These are phyloP conservation scores for Auricularia cornea DNA, from an alignment of 768 basidiomycete genomes.

Conservation along the genomic window DNA sequence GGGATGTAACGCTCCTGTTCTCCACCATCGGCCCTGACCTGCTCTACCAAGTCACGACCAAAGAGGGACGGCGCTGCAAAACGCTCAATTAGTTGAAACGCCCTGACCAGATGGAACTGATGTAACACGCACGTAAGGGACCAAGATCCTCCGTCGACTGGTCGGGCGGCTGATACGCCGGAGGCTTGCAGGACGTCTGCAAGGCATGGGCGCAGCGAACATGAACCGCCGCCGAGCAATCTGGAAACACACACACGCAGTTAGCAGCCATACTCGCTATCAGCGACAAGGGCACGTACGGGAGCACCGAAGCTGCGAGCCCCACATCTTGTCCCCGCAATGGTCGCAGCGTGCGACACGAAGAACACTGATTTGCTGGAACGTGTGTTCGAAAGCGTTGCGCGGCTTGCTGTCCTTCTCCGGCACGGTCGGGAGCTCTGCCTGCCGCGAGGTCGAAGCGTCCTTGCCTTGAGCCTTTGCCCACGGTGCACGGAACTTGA, in stretches of 20 bases:
- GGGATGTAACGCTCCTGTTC: conserved; percentile 60
- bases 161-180: conserved; percentile 17
- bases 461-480: conserved; percentile 38
- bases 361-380: conserved; percentile 82
- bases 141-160: conserved; percentile 16
- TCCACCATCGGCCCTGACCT: conserved; percentile 60
- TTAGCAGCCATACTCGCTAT: not conserved
- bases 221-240: conserved; percentile 80
- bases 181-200: conserved; percentile 49
- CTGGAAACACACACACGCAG: conserved; percentile 30
- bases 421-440: conserved; percentile 13
- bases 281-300: conserved; percentile 41
- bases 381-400: conserved; percentile 59
- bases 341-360: conserved; percentile 90
- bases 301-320: conserved; percentile 85
- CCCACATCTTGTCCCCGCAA: conserved; percentile 98
- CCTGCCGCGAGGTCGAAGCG: not conserved
- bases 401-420: conserved; percentile 22
- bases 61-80: conserved; percentile 79
- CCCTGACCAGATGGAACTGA: conserved; percentile 4
- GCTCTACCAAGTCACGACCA: conserved; percentile 79
- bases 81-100: not conserved
- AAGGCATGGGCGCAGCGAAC: conserved; percentile 73
- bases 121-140: conserved; percentile 23
- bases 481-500: conserved; percentile 30